A percentile compares a stretch with the other conserved stretches of the same genome.
Conservation (phyloP, 495 filamentous ascomycete species). For the Astrothelium macrocarpum region DNA sequence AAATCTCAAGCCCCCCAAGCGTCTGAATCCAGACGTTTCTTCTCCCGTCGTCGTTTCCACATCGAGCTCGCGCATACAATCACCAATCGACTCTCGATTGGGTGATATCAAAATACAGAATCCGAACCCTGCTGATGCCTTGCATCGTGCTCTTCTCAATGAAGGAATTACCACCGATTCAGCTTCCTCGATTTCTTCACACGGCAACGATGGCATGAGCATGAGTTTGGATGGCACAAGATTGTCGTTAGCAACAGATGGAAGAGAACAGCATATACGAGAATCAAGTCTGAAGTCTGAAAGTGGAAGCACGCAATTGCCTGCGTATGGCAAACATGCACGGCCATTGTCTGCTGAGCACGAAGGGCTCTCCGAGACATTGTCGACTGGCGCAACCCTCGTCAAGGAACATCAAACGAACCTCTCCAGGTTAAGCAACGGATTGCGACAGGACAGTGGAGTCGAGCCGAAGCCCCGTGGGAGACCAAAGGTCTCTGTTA, state of each 20-base stretch:
- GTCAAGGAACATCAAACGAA: background rate
- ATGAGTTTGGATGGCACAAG: background rate
- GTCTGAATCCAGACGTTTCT: constrained; percentile 20
- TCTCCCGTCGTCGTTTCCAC: constrained; percentile 24
- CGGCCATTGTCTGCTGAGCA: background rate
- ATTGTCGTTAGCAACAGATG: background rate
- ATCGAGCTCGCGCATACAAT: constrained; percentile 21
- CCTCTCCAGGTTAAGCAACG: background rate
- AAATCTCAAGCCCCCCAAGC: constrained; percentile 10
- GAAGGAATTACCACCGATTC: background rate
- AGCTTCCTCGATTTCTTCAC: background rate
- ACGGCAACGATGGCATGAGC: background rate
- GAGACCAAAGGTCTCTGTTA: background rate
- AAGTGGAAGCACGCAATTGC: background rate
- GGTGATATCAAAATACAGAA: constrained; percentile 13
- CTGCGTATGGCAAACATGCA: background rate
- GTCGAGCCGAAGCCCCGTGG: background rate
- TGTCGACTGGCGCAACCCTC: background rate
- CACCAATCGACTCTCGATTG: constrained; percentile 19
- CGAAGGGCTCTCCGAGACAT: background rate
- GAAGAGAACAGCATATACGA: background rate
- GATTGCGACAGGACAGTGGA: background rate
- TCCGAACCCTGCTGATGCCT: constrained; percentile 17
- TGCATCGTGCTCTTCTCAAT: constrained; percentile 3
- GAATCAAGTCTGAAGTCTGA: background rate